Conservation (phyloP, 2,329 filamentous ascomycete species). For the Botryotinia calthae region DNA sequence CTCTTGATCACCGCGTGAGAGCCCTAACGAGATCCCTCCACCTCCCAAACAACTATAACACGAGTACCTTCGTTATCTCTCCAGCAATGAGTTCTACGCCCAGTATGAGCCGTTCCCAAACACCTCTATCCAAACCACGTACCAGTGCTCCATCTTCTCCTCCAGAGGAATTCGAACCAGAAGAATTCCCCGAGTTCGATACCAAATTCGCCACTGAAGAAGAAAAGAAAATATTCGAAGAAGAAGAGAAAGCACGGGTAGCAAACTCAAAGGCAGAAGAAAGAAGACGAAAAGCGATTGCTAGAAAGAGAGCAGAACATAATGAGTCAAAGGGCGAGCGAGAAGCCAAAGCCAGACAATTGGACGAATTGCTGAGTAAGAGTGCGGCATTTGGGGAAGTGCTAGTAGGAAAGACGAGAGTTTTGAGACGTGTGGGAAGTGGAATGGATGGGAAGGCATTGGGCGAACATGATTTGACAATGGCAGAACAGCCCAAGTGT, state of each 20-base stretch:
- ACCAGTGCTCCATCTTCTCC: slow-evolving; percentile 34
- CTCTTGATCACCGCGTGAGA: too few species aligned
- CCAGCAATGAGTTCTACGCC: slow-evolving; percentile 21
- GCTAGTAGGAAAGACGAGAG: slow-evolving; percentile 61
- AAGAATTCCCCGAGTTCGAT: slow-evolving; percentile 23
- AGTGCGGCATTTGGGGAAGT: slow-evolving; percentile 62
- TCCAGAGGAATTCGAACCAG: slow-evolving; percentile 21
- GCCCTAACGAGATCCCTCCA: not conserved
- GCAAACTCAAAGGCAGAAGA: slow-evolving; percentile 49
- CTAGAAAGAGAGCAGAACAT: slow-evolving; percentile 47
- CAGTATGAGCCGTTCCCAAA: slow-evolving; percentile 24
- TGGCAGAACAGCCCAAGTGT: slow-evolving; percentile 81
- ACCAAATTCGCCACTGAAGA: slow-evolving; percentile 31
- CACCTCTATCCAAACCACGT: slow-evolving; percentile 26
- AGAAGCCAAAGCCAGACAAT: slow-evolving; percentile 56
- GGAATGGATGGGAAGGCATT: slow-evolving; percentile 58
- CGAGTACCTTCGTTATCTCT: not conserved
- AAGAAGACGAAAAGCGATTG: slow-evolving; percentile 33
- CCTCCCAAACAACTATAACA: not conserved
- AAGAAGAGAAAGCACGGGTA: slow-evolving; percentile 47
- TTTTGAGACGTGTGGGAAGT: slow-evolving; percentile 59
- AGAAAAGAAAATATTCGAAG: slow-evolving; percentile 36
- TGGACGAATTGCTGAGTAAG: slow-evolving; percentile 58
- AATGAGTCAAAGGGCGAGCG: slow-evolving; percentile 51
- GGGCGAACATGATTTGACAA: slow-evolving; percentile 66